Percentiles rank a stretch among this genome's conserved stretches.
phyloP scores from a whole-genome alignment of 306 rosid genomes.

The Cicer chorassanicum region DNA sequence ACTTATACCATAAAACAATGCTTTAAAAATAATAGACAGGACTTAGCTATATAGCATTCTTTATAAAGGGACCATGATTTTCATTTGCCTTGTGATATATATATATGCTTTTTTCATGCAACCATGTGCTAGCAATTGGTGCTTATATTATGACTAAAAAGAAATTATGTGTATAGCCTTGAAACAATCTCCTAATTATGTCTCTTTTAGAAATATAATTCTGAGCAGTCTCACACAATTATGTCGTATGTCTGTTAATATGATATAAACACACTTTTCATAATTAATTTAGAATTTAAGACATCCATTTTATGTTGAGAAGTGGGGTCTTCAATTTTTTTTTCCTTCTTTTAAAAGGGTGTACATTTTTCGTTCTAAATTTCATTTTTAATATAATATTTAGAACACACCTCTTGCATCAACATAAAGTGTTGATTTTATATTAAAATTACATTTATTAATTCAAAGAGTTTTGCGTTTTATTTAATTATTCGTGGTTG shows the following conservation, averaged over 20 bases:
- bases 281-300: conserved; percentile 17
- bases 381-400: neutral
- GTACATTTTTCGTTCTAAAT: neutral
- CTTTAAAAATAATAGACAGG: conserved; percentile 45
- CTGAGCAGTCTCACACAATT: neutral
- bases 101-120: conserved; percentile 57
- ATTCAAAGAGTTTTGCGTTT: no score
- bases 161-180: conserved; percentile 39
- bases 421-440: no score
- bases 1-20: conserved; percentile 51
- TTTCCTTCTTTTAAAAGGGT: neutral
- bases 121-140: conserved; percentile 75
- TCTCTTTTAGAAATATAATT: conserved; percentile 39
- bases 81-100: conserved; percentile 26
- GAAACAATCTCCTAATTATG: conserved; percentile 45
- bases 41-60: conserved; percentile 45
- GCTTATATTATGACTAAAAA: conserved; percentile 52
- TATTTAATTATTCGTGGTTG: no score
- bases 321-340: conserved; percentile 43
- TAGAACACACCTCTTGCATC: neutral
- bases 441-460: no score
- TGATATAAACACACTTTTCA: conserved; percentile 28
- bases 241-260: neutral
- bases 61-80: conserved; percentile 50
- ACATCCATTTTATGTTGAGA: neutral